These are phyloP conservation scores for Xylaria scruposa DNA, from an alignment of 495 filamentous ascomycete genomes.

Conservation along the genomic window DNA sequence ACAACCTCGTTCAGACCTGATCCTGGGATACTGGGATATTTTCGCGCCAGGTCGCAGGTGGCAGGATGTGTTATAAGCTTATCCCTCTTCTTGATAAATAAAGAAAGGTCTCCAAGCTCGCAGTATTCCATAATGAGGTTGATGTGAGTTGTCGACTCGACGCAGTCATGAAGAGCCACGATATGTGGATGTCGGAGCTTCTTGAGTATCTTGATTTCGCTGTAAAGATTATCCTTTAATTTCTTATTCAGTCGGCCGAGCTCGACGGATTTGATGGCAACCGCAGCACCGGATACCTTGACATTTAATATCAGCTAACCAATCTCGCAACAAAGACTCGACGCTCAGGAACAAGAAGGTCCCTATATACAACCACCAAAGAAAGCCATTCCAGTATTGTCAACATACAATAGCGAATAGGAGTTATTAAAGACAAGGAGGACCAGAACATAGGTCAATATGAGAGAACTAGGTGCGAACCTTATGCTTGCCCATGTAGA, in stretches of 20 bases:
- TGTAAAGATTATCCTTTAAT: conserved; percentile 92
- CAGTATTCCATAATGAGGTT: conserved; percentile 99
- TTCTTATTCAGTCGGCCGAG: conserved; percentile 89
- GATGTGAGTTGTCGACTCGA: conserved; percentile 84
- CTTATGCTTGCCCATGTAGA: conserved; percentile 84
- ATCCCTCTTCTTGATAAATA: conserved; percentile 93
- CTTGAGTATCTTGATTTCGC: conserved; percentile 93
- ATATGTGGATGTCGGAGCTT: conserved; percentile 94
- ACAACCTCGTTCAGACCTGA: conserved; percentile 93
- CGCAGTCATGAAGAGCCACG: conserved; percentile 91
- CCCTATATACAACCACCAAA: neutral
- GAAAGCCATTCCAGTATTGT: neutral
- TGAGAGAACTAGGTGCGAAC: conserved; percentile 59
- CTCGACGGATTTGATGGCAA: conserved; percentile 96
- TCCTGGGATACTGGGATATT: conserved; percentile 82
- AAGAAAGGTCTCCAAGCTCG: conserved; percentile 87
- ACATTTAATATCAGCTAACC: conserved; percentile 48
- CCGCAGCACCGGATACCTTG: conserved; percentile 68
- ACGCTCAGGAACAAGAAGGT: conserved; percentile 10
- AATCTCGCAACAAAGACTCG: conserved; percentile 5
- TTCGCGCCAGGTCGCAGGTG: conserved; percentile 83
- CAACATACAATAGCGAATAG: neutral
- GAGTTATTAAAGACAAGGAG: conserved; percentile 12
- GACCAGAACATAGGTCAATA: conserved; percentile 7
- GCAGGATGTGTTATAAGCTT: conserved; percentile 75